Evolutionary conservation across 2,329 filamentous ascomycete species (phyloP), one percentile per base, ranked within the genome.

Genomic region (Fusarium neocosmosporiellum): DNA sequence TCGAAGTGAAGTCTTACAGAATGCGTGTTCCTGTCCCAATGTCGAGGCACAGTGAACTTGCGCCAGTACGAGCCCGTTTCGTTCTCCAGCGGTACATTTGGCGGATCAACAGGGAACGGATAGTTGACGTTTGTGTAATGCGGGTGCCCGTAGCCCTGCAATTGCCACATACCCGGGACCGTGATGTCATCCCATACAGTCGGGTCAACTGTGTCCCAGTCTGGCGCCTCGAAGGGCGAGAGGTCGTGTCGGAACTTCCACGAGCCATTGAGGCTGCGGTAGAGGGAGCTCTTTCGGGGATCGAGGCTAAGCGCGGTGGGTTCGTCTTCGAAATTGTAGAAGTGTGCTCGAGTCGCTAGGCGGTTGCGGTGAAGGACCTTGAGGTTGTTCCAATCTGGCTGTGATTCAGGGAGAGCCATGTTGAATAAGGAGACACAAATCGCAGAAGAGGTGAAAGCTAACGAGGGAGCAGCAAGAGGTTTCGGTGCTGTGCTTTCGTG

Each of bases 161-260:
- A 81, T 78, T 93, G 91, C 91, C 91, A 93, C 78, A 90, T 88
- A 6, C 89, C 89, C 0, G 91, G 91, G 0, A 93, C 91, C 13
- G 85, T 81, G 31, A 81, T 80, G 86, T 88, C 89, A 75, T 55
- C 80, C 79, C 75, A 75, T n/a, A n/a, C n/a, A n/a, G n/a, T n/a
- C n/a, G n/a, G 58, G 39, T 66, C 53, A 14, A 27, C 55, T 16
- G 27, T 20, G 16, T 67, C 66, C 72, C 70, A 77, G 18, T 65
- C 59, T 10, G 73, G 72, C 3, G 72, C 72, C 24, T 81, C 78
- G 20, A 79, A 63, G 24, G 81, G 82, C 10, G 77, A 80, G 2
- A 77, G 81, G 16, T 80, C 77, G 69, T 86, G 88, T 31, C 73
- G 75, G 5, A 78, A 78, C 22, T 77, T 76, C 76, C 76, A 85